Evolutionary conservation across 192 early-diverging fungal species (phyloP).

Genomic region (Pilobolus umbonatus): DNA sequence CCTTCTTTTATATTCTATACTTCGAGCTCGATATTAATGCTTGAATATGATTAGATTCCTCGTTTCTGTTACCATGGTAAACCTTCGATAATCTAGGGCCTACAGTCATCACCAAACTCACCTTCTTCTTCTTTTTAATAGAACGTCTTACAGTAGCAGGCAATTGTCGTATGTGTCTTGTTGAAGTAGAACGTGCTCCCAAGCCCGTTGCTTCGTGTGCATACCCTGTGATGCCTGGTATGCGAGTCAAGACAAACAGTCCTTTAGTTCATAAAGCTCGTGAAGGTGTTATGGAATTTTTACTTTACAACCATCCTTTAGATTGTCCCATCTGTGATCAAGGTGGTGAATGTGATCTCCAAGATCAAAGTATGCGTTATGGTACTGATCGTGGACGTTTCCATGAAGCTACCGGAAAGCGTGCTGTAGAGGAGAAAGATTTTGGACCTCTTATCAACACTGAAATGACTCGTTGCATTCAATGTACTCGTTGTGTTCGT

Average conservation of each 20-base stretch:
- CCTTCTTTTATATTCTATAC: neutral
- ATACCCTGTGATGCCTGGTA: slow-evolving; percentile 94
- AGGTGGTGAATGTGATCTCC: slow-evolving; percentile 98
- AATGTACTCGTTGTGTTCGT: slow-evolving; percentile 98
- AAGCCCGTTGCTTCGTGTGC: slow-evolving; percentile 97
- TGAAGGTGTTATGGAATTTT: slow-evolving; percentile 89
- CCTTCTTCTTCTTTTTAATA: slow-evolving; percentile 46
- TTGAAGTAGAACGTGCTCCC: slow-evolving; percentile 94
- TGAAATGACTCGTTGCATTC: slow-evolving; percentile 97
- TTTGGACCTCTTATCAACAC: slow-evolving; percentile 95
- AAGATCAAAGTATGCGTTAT: slow-evolving; percentile 96
- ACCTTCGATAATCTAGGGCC: neutral
- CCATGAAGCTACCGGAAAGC: slow-evolving; percentile 78
- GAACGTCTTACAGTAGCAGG: slow-evolving; percentile 94
- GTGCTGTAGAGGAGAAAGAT: slow-evolving; percentile 96
- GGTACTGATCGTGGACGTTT: slow-evolving; percentile 92
- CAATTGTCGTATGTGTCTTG: slow-evolving; percentile 99
- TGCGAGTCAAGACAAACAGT: slow-evolving; percentile 94
- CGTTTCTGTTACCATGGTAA: slow-evolving; percentile 62
- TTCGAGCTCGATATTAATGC: neutral
- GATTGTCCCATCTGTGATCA: slow-evolving; percentile 99
- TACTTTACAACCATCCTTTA: slow-evolving; percentile 95
- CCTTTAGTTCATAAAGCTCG: slow-evolving; percentile 95
- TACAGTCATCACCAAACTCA: neutral
- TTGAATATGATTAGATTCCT: slow-evolving; percentile 51